phyloP scores from a whole-genome alignment of 2,329 filamentous ascomycete genomes.

The Exophiala sp. region DNA sequence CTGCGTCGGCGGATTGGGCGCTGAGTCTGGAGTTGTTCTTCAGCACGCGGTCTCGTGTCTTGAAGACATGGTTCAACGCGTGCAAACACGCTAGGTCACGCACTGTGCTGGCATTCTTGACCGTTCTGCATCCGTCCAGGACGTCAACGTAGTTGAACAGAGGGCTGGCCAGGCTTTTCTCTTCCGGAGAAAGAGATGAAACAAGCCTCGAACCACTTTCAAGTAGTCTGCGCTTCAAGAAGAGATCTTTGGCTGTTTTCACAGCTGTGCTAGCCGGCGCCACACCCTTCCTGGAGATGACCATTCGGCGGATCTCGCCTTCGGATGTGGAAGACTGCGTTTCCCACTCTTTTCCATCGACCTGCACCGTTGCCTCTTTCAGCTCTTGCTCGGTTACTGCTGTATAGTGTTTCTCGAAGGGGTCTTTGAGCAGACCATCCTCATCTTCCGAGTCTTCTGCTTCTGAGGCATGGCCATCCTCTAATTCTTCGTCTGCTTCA shows the following conservation, averaged over 20 bases:
- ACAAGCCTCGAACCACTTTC: conserved; percentile 48
- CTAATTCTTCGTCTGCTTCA: conserved; percentile 33
- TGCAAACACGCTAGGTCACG: conserved; percentile 73
- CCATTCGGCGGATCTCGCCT: conserved; percentile 21
- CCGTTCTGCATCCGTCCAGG: conserved; percentile 65
- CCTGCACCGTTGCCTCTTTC: conserved; percentile 47
- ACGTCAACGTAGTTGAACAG: conserved; percentile 80
- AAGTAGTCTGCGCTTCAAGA: conserved; percentile 65
- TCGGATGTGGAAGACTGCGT: conserved; percentile 35
- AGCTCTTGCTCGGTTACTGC: conserved; percentile 51
- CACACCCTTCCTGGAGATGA: conserved; percentile 1
- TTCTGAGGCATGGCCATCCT: conserved; percentile 35
- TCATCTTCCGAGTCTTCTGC: conserved; percentile 35
- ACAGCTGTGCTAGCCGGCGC: not conserved
- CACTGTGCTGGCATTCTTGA: conserved; percentile 61
- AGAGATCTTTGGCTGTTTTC: conserved; percentile 13
- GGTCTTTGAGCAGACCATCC: conserved; percentile 55
- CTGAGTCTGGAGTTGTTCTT: conserved; percentile 83
- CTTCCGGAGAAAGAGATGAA: conserved; percentile 52
- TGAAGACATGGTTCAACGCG: conserved; percentile 84
- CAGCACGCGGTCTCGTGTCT: conserved; percentile 83
- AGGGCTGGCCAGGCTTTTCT: conserved; percentile 61
- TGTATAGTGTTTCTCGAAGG: conserved; percentile 76
- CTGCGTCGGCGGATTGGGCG: conserved; percentile 58
- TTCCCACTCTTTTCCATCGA: conserved; percentile 46